These are phyloP conservation scores for Aureobasidium zeae DNA, from an alignment of 2,329 filamentous ascomycete species.

Conservation along the genomic window DNA sequence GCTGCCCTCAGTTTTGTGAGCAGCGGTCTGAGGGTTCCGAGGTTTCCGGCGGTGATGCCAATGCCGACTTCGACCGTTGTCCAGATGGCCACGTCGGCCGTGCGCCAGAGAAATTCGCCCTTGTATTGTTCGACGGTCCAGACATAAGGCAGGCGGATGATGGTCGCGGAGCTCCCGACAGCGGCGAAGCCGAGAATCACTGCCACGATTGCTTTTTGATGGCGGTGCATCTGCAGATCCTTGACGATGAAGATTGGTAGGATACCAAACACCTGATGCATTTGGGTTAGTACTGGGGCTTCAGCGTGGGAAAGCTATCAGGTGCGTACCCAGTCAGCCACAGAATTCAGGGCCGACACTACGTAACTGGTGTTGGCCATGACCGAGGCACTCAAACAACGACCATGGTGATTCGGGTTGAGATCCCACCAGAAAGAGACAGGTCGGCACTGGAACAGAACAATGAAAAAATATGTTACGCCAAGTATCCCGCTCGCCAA, in stretches of 20 bases:
- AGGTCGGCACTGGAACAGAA: conserved; percentile 46
- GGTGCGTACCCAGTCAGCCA: conserved; percentile 31
- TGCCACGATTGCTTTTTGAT: conserved; percentile 28
- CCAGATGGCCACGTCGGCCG: conserved; percentile 33
- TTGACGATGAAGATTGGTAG: conserved; percentile 32
- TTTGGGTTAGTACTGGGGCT: no score
- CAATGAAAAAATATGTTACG: conserved; percentile 41
- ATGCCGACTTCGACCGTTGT: conserved; percentile 28
- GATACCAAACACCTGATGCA: conserved; percentile 30
- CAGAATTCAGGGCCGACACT: conserved; percentile 25
- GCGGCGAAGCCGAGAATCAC: conserved; percentile 28
- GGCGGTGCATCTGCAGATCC: conserved; percentile 28
- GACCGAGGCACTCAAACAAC: conserved; percentile 26
- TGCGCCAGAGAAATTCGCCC: conserved; percentile 38
- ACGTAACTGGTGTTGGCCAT: conserved; percentile 16
- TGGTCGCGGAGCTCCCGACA: conserved; percentile 43
- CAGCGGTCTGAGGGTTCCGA: conserved; percentile 43
- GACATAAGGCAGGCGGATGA: conserved; percentile 39
- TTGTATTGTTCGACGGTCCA: conserved; percentile 29
- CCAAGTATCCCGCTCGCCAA: conserved; percentile 37
- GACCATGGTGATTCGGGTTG: conserved; percentile 29
- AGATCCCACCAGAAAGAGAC: conserved; percentile 45
- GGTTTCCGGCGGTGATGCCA: conserved; percentile 34
- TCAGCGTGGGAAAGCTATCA: no score
- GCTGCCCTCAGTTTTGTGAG: conserved; percentile 22